Evolutionary conservation across 805 yeast genomes (phyloP).

Genomic region (Myxozyma kluyveri): DNA sequence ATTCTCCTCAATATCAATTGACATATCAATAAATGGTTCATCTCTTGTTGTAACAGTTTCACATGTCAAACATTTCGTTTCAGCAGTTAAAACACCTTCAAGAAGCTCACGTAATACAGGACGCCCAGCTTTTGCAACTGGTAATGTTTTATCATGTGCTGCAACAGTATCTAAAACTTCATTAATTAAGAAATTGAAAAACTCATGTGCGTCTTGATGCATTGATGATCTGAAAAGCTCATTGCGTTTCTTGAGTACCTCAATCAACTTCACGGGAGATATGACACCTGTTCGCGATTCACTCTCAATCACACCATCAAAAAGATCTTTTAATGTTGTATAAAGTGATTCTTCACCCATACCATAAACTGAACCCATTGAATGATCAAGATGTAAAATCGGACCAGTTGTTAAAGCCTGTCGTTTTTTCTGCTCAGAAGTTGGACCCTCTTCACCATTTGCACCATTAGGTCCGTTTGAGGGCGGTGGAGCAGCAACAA

Average conservation of each 20-base stretch:
- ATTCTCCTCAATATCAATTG: constrained; percentile 76
- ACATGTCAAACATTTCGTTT: constrained; percentile 86
- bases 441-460: constrained; percentile 16
- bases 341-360: constrained; percentile 49
- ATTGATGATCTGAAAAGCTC: constrained; percentile 81
- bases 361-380: constrained; percentile 52
- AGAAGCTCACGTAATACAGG: constrained; percentile 65
- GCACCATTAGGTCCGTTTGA: background rate
- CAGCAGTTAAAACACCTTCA: constrained; percentile 81
- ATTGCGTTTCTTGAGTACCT: constrained; percentile 74
- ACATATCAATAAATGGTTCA: constrained; percentile 81
- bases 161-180: constrained; percentile 55
- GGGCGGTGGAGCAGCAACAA: no score
- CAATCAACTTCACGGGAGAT: constrained; percentile 72
- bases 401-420: constrained; percentile 18
- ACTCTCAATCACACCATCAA: constrained; percentile 77
- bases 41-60: constrained; percentile 77
- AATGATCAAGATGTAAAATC: constrained; percentile 73
- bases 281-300: constrained; percentile 72
- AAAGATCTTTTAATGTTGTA: constrained; percentile 76
- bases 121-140: constrained; percentile 9
- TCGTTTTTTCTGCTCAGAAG: constrained; percentile 27
- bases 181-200: constrained; percentile 80
- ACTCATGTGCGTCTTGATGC: constrained; percentile 99
- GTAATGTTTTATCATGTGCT: constrained; percentile 27